Base-by-base conservation (phyloP, 495 filamentous ascomycete species). In the Xeromyces bisporus region DNA sequence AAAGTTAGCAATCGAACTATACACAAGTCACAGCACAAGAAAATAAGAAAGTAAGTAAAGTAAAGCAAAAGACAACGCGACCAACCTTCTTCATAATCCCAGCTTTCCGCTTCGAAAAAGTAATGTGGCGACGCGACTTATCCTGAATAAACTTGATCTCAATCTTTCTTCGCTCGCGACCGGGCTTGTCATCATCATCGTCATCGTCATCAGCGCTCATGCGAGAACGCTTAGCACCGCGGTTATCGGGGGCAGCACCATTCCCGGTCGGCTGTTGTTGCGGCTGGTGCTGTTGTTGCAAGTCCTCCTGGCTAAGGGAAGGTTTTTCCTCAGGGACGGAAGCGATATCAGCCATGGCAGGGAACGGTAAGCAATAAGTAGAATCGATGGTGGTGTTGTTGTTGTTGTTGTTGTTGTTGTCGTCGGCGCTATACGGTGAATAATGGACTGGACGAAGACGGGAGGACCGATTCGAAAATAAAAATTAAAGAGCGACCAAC, bases 71-170 rank as follows among this genome's bases (percentile, higher is more conserved):
- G 35, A 33, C 36, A 30, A 51, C 44, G 50, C 55, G 53, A 47
- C 73, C 39, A 55, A 94, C 89, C 86, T 99, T 99, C 73, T 99
- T 99, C 89, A 99, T 99, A 62, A 99, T 99, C 47, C 89, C 89
- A 36, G 89, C 89, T 71, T 99, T 99, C 56, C 89, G 85, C 77
- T 99, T 99, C 41, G 91, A 96, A 60, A 99, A 99, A 40, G 89
- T 99, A 56, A 99, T 99, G 66, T 99, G 89, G 34, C 89, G 80
- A 65, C 89, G 85, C 63, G 89, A 96, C 69, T 99, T 99, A 64
- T 99, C 89, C 58, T 86, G 85, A 52, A 99, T 99, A 62, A 99
- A 99, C 71, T 99, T 99, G 65, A 99, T 99, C 64, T 99, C 89
- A 47, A 99, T 99, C 75, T 99, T 99, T 56, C 89, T 71, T 48